These are phyloP conservation scores for Malassezia dermatis DNA, from an alignment of 1,284 basidiomycete genomes.

Conservation along the genomic window DNA sequence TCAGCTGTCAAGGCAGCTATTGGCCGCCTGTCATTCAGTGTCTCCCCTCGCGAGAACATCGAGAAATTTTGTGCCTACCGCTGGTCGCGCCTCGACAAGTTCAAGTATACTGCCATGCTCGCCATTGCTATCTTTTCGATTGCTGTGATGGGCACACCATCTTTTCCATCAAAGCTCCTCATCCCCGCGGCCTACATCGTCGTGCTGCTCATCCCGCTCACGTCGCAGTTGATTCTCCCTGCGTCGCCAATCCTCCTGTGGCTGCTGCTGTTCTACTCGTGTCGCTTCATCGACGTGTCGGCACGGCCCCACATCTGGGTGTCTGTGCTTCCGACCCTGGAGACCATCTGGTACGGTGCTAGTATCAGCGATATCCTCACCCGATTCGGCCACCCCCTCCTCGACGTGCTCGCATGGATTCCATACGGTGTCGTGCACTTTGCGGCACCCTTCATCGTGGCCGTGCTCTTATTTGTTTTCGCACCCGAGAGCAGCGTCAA, in stretches of 20 bases:
- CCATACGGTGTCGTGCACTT: conserved; percentile 93
- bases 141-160: conserved; percentile 62
- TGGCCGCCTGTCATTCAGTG: conserved; percentile 34
- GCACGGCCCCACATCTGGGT: conserved; percentile 78
- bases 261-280: conserved; percentile 61
- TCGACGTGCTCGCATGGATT: conserved; percentile 89
- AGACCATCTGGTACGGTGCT: conserved; percentile 86
- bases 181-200: conserved; percentile 66
- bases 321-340: conserved; percentile 80
- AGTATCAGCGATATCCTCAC: conserved; percentile 95
- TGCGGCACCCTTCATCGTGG: conserved; percentile 57
- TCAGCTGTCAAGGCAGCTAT: conserved; percentile 22
- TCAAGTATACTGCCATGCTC: conserved; percentile 40
- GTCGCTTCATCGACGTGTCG: conserved; percentile 66
- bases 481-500: conserved; percentile 68
- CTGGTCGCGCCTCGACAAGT: conserved; percentile 24
- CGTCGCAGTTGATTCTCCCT: conserved; percentile 82
- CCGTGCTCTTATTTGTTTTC: conserved; percentile 66
- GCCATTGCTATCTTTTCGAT: conserved; percentile 61
- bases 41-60: conserved; percentile 33
- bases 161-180: conserved; percentile 63
- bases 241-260: conserved; percentile 77
- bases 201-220: conserved; percentile 70
- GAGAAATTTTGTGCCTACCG: conserved; percentile 29
- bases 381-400: conserved; percentile 75